Conservation (phyloP, 2,329 filamentous ascomycete species). For the Colletotrichum sidae region DNA sequence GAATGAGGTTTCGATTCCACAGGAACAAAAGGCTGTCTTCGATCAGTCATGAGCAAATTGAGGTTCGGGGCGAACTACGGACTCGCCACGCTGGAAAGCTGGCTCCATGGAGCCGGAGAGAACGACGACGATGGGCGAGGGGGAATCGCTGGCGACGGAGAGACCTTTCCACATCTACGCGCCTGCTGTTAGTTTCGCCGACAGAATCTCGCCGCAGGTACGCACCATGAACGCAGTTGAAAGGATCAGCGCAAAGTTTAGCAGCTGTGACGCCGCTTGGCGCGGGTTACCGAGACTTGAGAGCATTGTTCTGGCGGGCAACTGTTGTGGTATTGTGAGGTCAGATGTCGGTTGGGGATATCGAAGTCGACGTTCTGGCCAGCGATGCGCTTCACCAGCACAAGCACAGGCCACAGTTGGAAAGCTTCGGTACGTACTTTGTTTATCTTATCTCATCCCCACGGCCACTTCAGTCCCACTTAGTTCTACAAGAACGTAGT, state of each 20-base stretch:
- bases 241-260: constrained; percentile 92
- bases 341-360: background rate
- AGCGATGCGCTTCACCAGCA: constrained; percentile 29
- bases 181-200: background rate
- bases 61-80: no score
- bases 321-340: constrained; percentile 9
- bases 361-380: constrained; percentile 31
- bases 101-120: constrained; percentile 87
- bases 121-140: constrained; percentile 85
- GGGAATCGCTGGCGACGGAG: constrained; percentile 80
- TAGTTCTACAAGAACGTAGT: no score
- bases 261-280: constrained; percentile 82
- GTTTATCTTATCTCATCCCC: constrained; percentile 30
- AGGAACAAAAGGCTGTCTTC: constrained; percentile 65
- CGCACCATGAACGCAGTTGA: constrained; percentile 90
- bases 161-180: constrained; percentile 86
- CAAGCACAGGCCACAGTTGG: constrained; percentile 32
- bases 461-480: no score
- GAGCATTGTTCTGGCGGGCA: constrained; percentile 66
- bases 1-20: constrained; percentile 77
- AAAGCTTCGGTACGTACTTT: constrained; percentile 31
- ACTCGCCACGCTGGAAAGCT: constrained; percentile 81
- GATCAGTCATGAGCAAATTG: background rate
- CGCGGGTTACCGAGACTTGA: constrained; percentile 79
- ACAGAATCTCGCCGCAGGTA: background rate